phyloP scores from a whole-genome alignment of 129 eudicot species.

The Flaveria sonorensis region DNA sequence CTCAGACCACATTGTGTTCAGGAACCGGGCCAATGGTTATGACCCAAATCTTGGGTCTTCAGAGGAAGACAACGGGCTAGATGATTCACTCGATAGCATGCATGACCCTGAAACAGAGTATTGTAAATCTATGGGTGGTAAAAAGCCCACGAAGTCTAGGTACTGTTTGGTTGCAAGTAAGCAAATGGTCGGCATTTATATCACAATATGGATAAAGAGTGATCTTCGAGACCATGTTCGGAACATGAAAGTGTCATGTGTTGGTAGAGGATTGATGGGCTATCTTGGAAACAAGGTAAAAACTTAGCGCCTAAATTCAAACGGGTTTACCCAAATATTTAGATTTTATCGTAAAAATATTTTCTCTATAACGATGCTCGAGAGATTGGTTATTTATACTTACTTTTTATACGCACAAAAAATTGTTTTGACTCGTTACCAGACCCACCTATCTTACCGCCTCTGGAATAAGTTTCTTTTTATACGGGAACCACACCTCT shows the following conservation, averaged over 20 bases:
- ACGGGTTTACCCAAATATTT: background rate
- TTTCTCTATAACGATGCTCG: background rate
- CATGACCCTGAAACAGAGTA: constrained; percentile 51
- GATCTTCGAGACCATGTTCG: constrained; percentile 71
- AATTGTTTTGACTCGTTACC: background rate
- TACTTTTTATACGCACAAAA: background rate
- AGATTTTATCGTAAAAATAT: background rate
- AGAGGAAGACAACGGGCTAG: constrained; percentile 66
- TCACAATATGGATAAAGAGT: constrained; percentile 84
- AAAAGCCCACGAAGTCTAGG: constrained; percentile 49
- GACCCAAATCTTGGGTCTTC: constrained; percentile 49
- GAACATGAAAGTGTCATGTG: constrained; percentile 87
- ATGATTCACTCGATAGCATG: constrained; percentile 53
- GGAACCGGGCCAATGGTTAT: constrained; percentile 51
- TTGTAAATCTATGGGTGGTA: constrained; percentile 46
- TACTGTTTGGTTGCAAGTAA: constrained; percentile 93
- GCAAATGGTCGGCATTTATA: constrained; percentile 95
- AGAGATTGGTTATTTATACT: background rate
- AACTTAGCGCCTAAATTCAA: background rate
- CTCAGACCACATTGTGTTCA: constrained; percentile 60
- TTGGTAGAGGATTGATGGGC: constrained; percentile 99
- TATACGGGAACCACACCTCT: no score
- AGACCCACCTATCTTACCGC: no score
- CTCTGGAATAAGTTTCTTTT: no score
- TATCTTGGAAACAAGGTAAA: constrained; percentile 97